These are phyloP conservation scores for Colletotrichum musae DNA, from an alignment of 2,329 filamentous ascomycete species.

Conservation along the genomic window DNA sequence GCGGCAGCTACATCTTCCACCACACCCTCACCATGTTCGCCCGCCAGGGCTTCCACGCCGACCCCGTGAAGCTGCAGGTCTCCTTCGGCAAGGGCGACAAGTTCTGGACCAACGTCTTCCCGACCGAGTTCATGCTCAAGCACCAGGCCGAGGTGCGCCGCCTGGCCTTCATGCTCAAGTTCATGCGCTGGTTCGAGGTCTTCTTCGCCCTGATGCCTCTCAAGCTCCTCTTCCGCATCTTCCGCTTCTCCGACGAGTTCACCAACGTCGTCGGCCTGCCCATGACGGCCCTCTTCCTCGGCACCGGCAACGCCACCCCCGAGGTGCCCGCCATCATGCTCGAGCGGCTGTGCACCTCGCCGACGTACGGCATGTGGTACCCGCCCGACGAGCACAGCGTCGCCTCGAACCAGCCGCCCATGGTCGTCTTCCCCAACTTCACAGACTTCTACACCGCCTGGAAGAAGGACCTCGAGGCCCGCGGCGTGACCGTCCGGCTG, in stretches of 20 bases:
- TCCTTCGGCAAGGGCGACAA: slow-evolving; percentile 70
- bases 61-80: slow-evolving; percentile 71
- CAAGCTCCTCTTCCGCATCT: slow-evolving; percentile 73
- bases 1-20: slow-evolving; percentile 71
- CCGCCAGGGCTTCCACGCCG: slow-evolving; percentile 63
- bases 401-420: slow-evolving; percentile 69
- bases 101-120: slow-evolving; percentile 76
- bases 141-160: slow-evolving; percentile 68
- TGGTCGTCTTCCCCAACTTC: slow-evolving; percentile 75
- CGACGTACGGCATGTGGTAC: slow-evolving; percentile 69
- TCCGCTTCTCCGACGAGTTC: slow-evolving; percentile 77
- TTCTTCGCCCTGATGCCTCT: slow-evolving; percentile 72
- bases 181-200: slow-evolving; percentile 69
- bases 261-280: slow-evolving; percentile 75
- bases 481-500: slow-evolving; percentile 69
- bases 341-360: slow-evolving; percentile 67
- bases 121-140: slow-evolving; percentile 66
- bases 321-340: slow-evolving; percentile 77
- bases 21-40: slow-evolving; percentile 75
- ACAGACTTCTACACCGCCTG: slow-evolving; percentile 71
- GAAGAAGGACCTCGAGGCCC: slow-evolving; percentile 65
- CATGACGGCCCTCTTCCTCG: slow-evolving; percentile 68
- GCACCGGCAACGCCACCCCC: slow-evolving; percentile 78
- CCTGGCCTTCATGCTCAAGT: slow-evolving; percentile 66
- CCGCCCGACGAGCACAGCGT: slow-evolving; percentile 61